These are phyloP conservation scores for Radiomyces spectabilis DNA, from an alignment of 192 early-diverging fungal genomes.

Conservation along the genomic window DNA sequence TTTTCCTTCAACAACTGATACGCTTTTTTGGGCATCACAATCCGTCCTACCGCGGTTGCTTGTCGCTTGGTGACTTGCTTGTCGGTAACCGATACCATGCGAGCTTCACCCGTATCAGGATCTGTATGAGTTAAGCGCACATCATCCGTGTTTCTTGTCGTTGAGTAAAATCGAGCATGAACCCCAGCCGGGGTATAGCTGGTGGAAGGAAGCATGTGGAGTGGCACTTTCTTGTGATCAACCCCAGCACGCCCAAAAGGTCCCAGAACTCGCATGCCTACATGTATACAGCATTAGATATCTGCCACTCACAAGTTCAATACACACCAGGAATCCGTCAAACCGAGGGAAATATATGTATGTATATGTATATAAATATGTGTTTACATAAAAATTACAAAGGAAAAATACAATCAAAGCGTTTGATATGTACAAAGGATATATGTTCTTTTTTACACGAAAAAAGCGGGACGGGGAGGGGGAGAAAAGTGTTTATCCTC, in stretches of 20 bases:
- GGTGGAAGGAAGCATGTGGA: too few species aligned
- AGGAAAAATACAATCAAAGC: slow-evolving; percentile 1
- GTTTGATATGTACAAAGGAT: background rate
- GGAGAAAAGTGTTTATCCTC: slow-evolving; percentile 48
- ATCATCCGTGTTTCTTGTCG: too few species aligned
- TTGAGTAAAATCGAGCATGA: too few species aligned
- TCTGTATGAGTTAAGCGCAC: slow-evolving; percentile 72
- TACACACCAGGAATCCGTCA: too few species aligned
- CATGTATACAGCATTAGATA: too few species aligned
- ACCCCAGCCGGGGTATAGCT: too few species aligned
- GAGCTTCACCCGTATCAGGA: slow-evolving; percentile 57
- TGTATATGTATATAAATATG: too few species aligned
- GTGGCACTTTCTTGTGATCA: too few species aligned
- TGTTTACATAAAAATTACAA: background rate
- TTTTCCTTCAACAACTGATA: slow-evolving; percentile 59
- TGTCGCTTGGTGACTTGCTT: slow-evolving; percentile 65
- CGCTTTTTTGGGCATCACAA: slow-evolving; percentile 60
- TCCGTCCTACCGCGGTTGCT: slow-evolving; percentile 66
- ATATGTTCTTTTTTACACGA: background rate
- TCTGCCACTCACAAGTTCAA: too few species aligned
- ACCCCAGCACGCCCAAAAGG: too few species aligned
- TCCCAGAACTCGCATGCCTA: too few species aligned
- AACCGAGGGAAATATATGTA: too few species aligned
- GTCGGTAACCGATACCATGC: slow-evolving; percentile 82
- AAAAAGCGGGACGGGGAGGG: background rate